Conservation (phyloP, 1,284 basidiomycete species). For the Cryptococcus sp. region DNA sequence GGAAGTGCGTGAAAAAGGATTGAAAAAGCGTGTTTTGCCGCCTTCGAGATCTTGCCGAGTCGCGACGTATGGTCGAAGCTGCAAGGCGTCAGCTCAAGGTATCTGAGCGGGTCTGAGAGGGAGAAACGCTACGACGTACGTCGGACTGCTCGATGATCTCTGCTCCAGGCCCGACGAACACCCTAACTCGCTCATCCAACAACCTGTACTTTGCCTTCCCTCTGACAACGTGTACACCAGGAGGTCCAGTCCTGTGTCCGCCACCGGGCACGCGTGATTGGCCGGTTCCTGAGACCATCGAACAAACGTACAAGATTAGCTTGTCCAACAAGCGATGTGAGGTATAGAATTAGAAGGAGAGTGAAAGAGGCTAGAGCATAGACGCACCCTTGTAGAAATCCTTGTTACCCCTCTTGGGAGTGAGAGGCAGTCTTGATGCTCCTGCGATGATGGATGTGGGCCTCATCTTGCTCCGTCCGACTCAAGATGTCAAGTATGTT, state of each 20-base stretch:
- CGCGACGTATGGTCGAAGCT: slow-evolving; percentile 59
- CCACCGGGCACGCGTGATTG: slow-evolving; percentile 74
- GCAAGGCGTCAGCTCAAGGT: background rate
- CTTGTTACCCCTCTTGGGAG: slow-evolving; percentile 82
- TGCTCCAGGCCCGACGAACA: slow-evolving; percentile 76
- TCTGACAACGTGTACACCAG: slow-evolving; percentile 73
- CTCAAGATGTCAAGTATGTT: background rate
- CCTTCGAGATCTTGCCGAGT: slow-evolving; percentile 11
- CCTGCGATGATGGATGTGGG: slow-evolving; percentile 44
- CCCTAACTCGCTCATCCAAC: slow-evolving; percentile 75
- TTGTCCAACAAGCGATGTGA: background rate
- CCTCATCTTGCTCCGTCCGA: slow-evolving; percentile 30
- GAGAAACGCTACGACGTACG: slow-evolving; percentile 56
- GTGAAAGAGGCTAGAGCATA: background rate
- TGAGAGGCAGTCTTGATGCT: slow-evolving; percentile 75
- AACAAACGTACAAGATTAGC: background rate
- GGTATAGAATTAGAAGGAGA: background rate
- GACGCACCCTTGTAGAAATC: slow-evolving; percentile 85
- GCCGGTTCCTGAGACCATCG: slow-evolving; percentile 65
- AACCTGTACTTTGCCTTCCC: slow-evolving; percentile 77
- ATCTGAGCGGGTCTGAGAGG: background rate
- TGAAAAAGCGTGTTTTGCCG: slow-evolving; percentile 8
- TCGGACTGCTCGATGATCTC: slow-evolving; percentile 64
- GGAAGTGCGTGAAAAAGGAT: slow-evolving; percentile 13
- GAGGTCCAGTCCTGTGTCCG: slow-evolving; percentile 81